Percentiles rank a stretch among this genome's conserved stretches.
Evolutionary conservation across 768 basidiomycete species (phyloP).

Genomic region (Gymnopilus junonius): DNA sequence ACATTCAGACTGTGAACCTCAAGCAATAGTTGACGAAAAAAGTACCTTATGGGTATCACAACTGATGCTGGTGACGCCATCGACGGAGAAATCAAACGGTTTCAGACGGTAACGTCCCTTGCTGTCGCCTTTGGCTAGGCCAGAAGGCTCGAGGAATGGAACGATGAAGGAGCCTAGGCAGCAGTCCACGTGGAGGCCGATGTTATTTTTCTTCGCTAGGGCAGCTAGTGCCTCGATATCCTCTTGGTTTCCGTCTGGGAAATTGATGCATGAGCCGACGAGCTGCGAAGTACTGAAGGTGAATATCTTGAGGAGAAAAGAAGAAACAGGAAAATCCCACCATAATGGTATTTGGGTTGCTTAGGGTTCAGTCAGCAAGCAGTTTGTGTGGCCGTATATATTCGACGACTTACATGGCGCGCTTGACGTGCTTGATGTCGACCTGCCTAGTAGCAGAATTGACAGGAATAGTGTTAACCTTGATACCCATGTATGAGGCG

Average conservation of each 20-base stretch:
- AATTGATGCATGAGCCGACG: constrained; percentile 86
- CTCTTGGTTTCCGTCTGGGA: constrained; percentile 86
- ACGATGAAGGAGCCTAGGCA: constrained; percentile 94
- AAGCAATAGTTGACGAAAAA: background rate
- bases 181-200: constrained; percentile 94
- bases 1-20: constrained; percentile 7
- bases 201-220: constrained; percentile 73
- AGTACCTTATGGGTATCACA: constrained; percentile 94
- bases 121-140: constrained; percentile 60
- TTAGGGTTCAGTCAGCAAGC: constrained; percentile 32
- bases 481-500: constrained; percentile 85
- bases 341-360: constrained; percentile 90
- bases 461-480: constrained; percentile 87
- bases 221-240: constrained; percentile 79
- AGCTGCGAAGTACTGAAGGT: constrained; percentile 46
- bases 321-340: constrained; percentile 37
- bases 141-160: constrained; percentile 86
- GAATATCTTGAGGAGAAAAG: background rate
- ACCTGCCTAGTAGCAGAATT: constrained; percentile 78
- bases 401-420: constrained; percentile 76
- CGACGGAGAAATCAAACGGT: constrained; percentile 89
- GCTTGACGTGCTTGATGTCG: constrained; percentile 72
- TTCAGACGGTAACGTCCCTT: constrained; percentile 58
- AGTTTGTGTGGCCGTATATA: background rate
- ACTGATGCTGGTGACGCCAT: constrained; percentile 92